Evolutionary conservation across 179 eudicot species (phyloP).

Genomic region (Drosera spatulata): DNA sequence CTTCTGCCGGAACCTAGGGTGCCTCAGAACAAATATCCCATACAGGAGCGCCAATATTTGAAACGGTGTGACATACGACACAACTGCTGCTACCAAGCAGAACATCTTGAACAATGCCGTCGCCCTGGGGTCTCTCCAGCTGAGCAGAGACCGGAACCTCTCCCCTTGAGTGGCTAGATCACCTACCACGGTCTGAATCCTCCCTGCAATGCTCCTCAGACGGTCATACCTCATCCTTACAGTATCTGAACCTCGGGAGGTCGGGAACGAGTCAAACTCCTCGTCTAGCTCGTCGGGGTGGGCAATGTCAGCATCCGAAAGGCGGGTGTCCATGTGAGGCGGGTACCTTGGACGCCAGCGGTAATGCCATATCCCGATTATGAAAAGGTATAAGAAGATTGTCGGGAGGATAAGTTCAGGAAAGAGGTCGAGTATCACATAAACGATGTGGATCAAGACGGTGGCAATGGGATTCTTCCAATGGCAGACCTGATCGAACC

Average conservation of each 20-base stretch:
- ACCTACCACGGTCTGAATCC: no score
- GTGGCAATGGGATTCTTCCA: constrained; percentile 12
- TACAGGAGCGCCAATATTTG: constrained; percentile 1
- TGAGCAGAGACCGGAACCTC: constrained; percentile 9
- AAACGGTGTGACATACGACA: constrained; percentile 7
- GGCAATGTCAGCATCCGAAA: no score
- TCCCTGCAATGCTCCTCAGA: no score
- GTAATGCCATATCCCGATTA: constrained; percentile 12
- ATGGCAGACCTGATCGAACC: constrained; percentile 4
- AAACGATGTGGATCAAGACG: constrained; percentile 8
- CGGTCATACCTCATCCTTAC: constrained; percentile 5
- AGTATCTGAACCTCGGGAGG: neutral
- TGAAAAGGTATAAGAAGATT: constrained; percentile 5
- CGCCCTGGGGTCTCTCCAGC: constrained; percentile 13
- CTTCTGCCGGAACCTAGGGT: constrained; percentile 9
- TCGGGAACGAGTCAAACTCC: constrained; percentile 4
- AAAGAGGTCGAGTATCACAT: constrained; percentile 2
- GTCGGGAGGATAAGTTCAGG: constrained; percentile 10
- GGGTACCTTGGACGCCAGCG: constrained; percentile 9
- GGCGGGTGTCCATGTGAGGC: no score
- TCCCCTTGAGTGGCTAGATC: neutral
- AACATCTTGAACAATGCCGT: constrained; percentile 1
- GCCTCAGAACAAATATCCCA: constrained; percentile 8
- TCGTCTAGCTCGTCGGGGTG: no score
- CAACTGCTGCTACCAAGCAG: constrained; percentile 2